phyloP scores from a whole-genome alignment of 2,329 filamentous ascomycete species.

The Aspergillus fijiensis region DNA sequence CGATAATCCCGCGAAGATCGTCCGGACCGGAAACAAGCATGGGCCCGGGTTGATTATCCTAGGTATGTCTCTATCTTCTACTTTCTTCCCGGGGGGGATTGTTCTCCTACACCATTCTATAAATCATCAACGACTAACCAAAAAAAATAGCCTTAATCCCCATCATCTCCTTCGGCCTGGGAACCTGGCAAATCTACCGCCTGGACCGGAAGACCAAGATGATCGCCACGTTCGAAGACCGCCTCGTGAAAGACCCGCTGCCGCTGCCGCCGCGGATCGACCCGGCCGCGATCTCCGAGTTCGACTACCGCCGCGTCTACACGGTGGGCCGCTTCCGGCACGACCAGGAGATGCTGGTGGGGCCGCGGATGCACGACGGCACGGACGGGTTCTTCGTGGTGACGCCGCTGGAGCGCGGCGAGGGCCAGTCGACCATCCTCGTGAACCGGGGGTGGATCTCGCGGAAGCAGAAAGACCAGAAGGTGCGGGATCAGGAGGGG shows the following conservation, averaged over 20 bases:
- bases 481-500: constrained; percentile 57
- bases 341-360: constrained; percentile 94
- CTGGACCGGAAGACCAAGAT: constrained; percentile 92
- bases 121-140: neutral
- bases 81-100: too few species aligned
- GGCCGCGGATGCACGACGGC: constrained; percentile 83
- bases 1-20: constrained; percentile 78
- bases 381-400: constrained; percentile 88
- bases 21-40: constrained; percentile 72
- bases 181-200: constrained; percentile 93
- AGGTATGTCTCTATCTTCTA: constrained; percentile 45
- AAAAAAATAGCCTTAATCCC: constrained; percentile 70
- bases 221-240: constrained; percentile 88
- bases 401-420: constrained; percentile 77
- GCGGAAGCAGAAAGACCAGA: constrained; percentile 68
- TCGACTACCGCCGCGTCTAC: constrained; percentile 84
- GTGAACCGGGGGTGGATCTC: constrained; percentile 91
- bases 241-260: constrained; percentile 78
- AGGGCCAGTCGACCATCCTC: constrained; percentile 66
- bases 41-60: constrained; percentile 78
- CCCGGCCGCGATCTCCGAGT: constrained; percentile 76
- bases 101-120: too few species aligned
- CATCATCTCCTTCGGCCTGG: constrained; percentile 82
- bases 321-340: constrained; percentile 74
- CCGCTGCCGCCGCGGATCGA: constrained; percentile 83